Conservation (phyloP, 495 filamentous ascomycete genomes). For the Tuber magnatum region DNA sequence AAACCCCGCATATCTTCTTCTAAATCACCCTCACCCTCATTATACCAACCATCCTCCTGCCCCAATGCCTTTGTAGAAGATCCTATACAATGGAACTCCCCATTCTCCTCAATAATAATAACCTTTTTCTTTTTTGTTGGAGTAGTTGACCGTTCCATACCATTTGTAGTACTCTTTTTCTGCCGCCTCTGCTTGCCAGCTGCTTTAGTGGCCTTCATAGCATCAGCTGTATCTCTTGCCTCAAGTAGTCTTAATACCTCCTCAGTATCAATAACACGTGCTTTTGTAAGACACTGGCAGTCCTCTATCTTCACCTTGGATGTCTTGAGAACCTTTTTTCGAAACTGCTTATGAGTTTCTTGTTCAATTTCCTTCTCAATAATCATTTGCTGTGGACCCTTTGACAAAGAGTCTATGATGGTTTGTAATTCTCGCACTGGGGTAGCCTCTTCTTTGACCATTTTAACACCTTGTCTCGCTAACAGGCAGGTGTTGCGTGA, state of each 20-base stretch:
- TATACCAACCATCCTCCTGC: constrained; percentile 15
- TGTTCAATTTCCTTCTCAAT: constrained; percentile 17
- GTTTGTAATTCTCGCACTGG: neutral
- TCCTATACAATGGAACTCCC: neutral
- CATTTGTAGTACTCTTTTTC: constrained; percentile 12
- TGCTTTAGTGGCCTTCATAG: constrained; percentile 4
- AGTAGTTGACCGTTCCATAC: neutral
- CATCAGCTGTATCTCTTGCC: constrained; percentile 14
- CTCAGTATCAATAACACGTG: constrained; percentile 18
- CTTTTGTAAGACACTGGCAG: constrained; percentile 16
- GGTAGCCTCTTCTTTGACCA: neutral
- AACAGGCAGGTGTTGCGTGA: neutral
- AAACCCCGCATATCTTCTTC: constrained; percentile 4
- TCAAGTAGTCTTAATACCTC: constrained; percentile 13
- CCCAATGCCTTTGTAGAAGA: neutral
- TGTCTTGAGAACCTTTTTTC: constrained; percentile 16
- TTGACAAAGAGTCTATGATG: constrained; percentile 11
- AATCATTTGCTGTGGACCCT: constrained; percentile 15
- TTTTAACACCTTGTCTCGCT: neutral
- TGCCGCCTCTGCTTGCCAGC: neutral
- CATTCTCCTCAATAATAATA: constrained; percentile 3
- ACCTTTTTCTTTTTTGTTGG: constrained; percentile 9
- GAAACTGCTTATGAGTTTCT: constrained; percentile 18
- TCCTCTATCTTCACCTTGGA: constrained; percentile 8
- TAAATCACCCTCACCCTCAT: constrained; percentile 5